Conservation (phyloP, 2,329 filamentous ascomycete genomes). For the Talaromyces sp. region DNA sequence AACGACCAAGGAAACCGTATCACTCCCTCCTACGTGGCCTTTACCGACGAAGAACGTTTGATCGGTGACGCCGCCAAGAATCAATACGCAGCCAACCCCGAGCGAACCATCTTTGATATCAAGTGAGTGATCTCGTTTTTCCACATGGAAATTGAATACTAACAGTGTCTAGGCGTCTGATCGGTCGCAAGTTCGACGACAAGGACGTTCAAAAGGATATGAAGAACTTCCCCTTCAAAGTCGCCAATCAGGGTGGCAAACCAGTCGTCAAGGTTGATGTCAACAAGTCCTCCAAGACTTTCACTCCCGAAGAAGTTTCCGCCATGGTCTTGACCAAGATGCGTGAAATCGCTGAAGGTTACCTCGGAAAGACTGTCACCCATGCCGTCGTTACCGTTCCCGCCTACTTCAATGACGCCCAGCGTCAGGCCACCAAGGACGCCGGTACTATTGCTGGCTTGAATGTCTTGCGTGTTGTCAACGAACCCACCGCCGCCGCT, state of each 20-base stretch:
- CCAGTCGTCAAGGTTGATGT: constrained; percentile 73
- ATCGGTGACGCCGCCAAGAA: constrained; percentile 98
- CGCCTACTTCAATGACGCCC: constrained; percentile 98
- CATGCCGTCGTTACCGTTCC: constrained; percentile 84
- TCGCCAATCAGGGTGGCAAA: constrained; percentile 85
- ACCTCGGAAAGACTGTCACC: constrained; percentile 60
- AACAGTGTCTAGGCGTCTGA: constrained; percentile 63
- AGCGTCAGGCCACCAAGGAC: constrained; percentile 95
- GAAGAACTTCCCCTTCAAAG: constrained; percentile 98
- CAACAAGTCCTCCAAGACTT: constrained; percentile 57
- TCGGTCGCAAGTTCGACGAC: constrained; percentile 79
- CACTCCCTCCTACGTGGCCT: constrained; percentile 91
- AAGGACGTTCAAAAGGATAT: constrained; percentile 88
- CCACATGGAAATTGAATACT: background rate
- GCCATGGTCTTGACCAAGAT: constrained; percentile 68
- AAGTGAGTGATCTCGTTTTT: constrained; percentile 61
- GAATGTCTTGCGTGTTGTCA: constrained; percentile 93
- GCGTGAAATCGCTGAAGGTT: constrained; percentile 64
- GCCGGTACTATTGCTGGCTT: constrained; percentile 88
- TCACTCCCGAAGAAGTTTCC: constrained; percentile 66
- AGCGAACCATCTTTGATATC: constrained; percentile 74
- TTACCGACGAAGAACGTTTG: constrained; percentile 93
- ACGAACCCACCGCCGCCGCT: constrained; percentile 93
- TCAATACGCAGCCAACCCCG: constrained; percentile 79
- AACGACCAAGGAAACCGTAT: constrained; percentile 98